Evolutionary conservation across 2,329 filamentous ascomycete species (phyloP).

Genomic region (Botryotinia narcissicola): DNA sequence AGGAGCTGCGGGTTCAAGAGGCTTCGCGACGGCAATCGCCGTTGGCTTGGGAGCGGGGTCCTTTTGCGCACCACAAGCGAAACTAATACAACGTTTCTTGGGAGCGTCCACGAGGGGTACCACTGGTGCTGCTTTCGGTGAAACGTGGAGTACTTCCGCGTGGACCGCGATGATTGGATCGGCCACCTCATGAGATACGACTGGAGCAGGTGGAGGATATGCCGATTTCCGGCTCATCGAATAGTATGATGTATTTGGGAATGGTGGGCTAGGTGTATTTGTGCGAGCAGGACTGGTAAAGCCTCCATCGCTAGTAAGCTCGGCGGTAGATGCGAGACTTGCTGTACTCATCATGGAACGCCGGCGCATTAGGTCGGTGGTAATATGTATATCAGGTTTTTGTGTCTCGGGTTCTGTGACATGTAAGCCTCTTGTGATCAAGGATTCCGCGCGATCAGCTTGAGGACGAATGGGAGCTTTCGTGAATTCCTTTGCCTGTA

Average conservation of each 20-base stretch:
- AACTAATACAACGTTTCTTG: conserved; percentile 87
- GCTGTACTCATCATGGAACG: conserved; percentile 71
- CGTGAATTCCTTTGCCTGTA: conserved; percentile 32
- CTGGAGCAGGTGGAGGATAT: conserved; percentile 21
- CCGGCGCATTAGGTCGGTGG: conserved; percentile 41
- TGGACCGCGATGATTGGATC: conserved; percentile 20
- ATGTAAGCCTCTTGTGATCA: conserved; percentile 82
- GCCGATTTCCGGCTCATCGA: conserved; percentile 30
- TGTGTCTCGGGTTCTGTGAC: conserved; percentile 56
- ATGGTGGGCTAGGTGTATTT: conserved; percentile 84
- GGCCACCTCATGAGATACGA: conserved; percentile 20
- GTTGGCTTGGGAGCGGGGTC: conserved; percentile 42
- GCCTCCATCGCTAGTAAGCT: conserved; percentile 92
- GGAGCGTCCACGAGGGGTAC: conserved; percentile 58
- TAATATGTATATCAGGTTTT: conserved; percentile 41
- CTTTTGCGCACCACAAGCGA: conserved; percentile 72
- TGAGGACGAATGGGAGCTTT: conserved; percentile 45
- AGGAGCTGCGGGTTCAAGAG: conserved; percentile 23
- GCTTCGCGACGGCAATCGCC: conserved; percentile 39
- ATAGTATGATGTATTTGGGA: conserved; percentile 50
- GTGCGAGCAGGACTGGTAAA: conserved; percentile 86
- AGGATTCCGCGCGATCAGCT: conserved; percentile 66
- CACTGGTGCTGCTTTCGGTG: conserved; percentile 47
- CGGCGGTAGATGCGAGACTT: conserved; percentile 76
- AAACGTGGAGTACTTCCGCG: conserved; percentile 28